Evolutionary conservation across 1,139 yeast species (phyloP), one percentile per base, ranked within the genome.

Genomic region (Barnettozyma hawaiiensis): DNA sequence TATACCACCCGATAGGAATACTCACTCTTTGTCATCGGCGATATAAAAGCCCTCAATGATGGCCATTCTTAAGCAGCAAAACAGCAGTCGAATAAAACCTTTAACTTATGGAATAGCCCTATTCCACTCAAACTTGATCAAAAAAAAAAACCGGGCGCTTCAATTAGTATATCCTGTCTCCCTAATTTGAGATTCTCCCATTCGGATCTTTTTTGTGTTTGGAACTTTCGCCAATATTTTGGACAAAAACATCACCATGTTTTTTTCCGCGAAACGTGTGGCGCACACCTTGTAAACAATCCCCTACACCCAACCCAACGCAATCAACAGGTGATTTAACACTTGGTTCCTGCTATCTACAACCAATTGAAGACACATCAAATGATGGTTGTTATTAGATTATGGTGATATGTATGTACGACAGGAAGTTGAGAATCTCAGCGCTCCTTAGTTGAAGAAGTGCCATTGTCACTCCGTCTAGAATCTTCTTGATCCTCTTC

Each of bases 11-110:
- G 19, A 11, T 19, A 15, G 8, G 5, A 9, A 5, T 10, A 59
- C 69, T 39, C 55, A 68, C 66, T 73, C 75, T 45, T 71, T 70
- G 35, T 68, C 67, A 59, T 82, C 87, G 5, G 84, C 65, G 22
- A 84, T 75, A 58, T 79, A 83, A 19, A 84, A 66, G 9, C 86
- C 86, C 52, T 81, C 85, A 35, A 73, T 64, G 35, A 70, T 54
- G 26, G 71, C 67, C 75, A 69, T 69, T 40, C 31, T 41, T 31
- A 10, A 26, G 16, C 29, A n/a, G 16, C n/a, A 26, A 26, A 14
- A 26, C 16, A 8, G 29, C 16, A 9, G 3, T 26, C 14, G n/a
- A 5, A 16, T 14, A 7, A 24, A n/a, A 24, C 27, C 12, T 5
- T 24, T 24, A 26, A 16, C 29, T 7, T 16, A 26, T n/a, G 16